phyloP scores from a whole-genome alignment of 2,329 filamentous ascomycete genomes.

The Sporothrix dimorphospora region DNA sequence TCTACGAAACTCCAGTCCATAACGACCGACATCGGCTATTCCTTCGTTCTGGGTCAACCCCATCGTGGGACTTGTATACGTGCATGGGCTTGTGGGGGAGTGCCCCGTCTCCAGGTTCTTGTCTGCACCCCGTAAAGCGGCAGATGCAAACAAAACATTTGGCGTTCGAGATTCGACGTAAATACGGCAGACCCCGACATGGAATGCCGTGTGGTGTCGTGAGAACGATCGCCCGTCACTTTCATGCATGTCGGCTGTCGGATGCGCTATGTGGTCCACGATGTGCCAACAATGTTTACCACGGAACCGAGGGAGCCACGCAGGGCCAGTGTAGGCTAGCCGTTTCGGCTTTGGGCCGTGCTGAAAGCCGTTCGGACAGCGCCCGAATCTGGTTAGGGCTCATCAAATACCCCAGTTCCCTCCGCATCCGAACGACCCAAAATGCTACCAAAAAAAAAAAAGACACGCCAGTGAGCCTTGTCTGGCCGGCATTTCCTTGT shows the following conservation, averaged over 20 bases:
- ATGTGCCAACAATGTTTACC: background rate
- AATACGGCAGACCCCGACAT: too few species aligned
- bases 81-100: background rate
- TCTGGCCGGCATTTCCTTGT: background rate
- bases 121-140: background rate
- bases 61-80: background rate
- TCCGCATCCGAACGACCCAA: background rate
- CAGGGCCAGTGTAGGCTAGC: background rate
- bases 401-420: background rate
- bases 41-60: background rate
- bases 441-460: background rate
- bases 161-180: too few species aligned
- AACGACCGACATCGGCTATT: background rate
- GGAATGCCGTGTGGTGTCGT: too few species aligned
- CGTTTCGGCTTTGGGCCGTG: background rate
- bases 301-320: background rate
- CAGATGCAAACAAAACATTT: background rate
- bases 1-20: background rate
- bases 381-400: background rate
- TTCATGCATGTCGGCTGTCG: conserved; percentile 1
- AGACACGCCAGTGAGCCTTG: background rate
- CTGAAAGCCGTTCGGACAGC: background rate
- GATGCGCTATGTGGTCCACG: background rate
- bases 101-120: background rate
- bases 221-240: background rate